Conservation (phyloP, 108 stramenopile species). For the Hondaea fermentalgiana region DNA sequence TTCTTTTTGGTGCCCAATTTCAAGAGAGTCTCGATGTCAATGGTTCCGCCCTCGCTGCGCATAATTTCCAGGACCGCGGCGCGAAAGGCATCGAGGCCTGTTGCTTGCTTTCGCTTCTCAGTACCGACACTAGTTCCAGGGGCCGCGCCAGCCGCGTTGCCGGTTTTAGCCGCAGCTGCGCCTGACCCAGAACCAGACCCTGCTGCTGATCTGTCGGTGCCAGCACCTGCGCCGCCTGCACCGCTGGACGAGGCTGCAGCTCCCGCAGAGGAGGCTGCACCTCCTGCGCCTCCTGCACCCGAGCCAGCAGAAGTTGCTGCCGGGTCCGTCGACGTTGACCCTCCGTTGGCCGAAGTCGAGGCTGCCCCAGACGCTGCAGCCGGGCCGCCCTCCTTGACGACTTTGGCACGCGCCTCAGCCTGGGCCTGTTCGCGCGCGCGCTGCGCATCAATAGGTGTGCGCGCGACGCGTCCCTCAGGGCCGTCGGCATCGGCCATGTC, state of each 20-base stretch:
- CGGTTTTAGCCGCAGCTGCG: background rate
- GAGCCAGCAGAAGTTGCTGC: background rate
- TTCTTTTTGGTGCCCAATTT: slow-evolving; percentile 1
- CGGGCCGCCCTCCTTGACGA: background rate
- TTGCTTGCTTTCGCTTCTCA: background rate
- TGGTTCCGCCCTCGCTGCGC: background rate
- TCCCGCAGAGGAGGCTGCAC: too few relatives aligned
- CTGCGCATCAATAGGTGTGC: background rate
- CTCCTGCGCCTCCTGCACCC: too few relatives aligned
- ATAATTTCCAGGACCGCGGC: background rate
- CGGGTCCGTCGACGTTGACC: too few relatives aligned
- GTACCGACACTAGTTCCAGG: background rate
- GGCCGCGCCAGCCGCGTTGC: background rate
- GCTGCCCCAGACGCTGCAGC: background rate
- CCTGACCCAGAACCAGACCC: background rate
- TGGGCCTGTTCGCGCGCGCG: background rate
- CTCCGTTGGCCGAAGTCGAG: too few relatives aligned
- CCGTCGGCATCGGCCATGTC: too few relatives aligned
- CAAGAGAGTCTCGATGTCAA: background rate
- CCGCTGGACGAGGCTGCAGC: background rate
- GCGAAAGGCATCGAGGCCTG: background rate
- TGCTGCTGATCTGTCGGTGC: background rate
- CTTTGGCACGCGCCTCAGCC: background rate
- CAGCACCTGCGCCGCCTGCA: background rate
- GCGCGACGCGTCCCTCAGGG: background rate